These are phyloP conservation scores for Aspergillus sp. DNA, from an alignment of 2,329 filamentous ascomycete species.

Conservation along the genomic window DNA sequence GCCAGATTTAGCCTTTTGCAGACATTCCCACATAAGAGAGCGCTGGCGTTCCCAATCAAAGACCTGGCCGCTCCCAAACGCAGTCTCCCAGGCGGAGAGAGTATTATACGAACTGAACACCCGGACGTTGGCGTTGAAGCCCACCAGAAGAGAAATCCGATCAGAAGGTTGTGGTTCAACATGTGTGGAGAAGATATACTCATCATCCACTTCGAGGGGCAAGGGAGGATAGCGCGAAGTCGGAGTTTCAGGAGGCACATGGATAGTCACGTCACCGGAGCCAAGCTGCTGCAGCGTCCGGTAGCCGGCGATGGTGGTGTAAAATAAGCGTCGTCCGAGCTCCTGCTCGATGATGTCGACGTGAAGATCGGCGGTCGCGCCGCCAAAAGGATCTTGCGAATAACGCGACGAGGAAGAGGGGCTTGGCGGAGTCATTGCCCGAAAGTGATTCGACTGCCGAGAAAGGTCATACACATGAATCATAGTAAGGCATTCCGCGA, in stretches of 20 bases:
- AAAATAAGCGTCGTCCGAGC: constrained; percentile 68
- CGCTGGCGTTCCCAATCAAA: constrained; percentile 78
- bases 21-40: constrained; percentile 68
- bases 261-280: constrained; percentile 68
- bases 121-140: constrained; percentile 77
- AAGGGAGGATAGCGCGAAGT: constrained; percentile 76
- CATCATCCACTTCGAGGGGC: constrained; percentile 80
- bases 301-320: constrained; percentile 75
- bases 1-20: constrained; percentile 69
- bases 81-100: constrained; percentile 76
- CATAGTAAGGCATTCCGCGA: constrained; percentile 48
- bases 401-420: constrained; percentile 26
- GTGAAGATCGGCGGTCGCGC: constrained; percentile 18
- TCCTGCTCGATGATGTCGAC: constrained; percentile 46
- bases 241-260: constrained; percentile 74
- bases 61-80: constrained; percentile 75
- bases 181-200: constrained; percentile 71
- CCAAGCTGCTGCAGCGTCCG: constrained; percentile 79
- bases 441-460: constrained; percentile 21
- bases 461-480: constrained; percentile 44
- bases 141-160: constrained; percentile 69
- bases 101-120: constrained; percentile 80
- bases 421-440: constrained; percentile 24
- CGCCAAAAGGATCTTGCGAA: constrained; percentile 25
- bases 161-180: constrained; percentile 70